A percentile compares a stretch with the other conserved stretches of the same genome.
These are phyloP conservation scores for Pythium diclinum DNA, from an alignment of 352 stramenopile genomes.

Conservation along the genomic window DNA sequence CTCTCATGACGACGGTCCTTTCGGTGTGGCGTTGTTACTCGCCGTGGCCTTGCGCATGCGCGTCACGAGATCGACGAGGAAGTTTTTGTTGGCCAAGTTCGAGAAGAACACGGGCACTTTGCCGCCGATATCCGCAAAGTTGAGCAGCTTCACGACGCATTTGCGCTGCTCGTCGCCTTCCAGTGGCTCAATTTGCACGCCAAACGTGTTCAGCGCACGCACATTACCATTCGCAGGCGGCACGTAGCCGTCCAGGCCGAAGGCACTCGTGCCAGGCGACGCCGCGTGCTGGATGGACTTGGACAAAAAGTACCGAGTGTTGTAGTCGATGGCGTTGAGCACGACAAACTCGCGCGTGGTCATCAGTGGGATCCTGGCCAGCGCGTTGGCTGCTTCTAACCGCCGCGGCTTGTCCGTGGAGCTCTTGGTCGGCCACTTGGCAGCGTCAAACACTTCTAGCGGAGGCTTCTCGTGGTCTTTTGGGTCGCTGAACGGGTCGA, in stretches of 20 bases:
- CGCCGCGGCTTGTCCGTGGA: not conserved
- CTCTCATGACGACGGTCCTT: too few relatives aligned
- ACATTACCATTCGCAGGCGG: constrained; percentile 11
- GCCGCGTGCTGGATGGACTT: constrained; percentile 28
- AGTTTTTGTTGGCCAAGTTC: constrained; percentile 22
- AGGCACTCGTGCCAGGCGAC: constrained; percentile 9
- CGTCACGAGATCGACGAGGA: constrained; percentile 25
- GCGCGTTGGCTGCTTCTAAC: constrained; percentile 23
- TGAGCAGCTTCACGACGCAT: constrained; percentile 20
- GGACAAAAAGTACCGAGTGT: constrained; percentile 16
- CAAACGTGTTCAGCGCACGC: constrained; percentile 24
- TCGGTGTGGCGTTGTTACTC: too few relatives aligned
- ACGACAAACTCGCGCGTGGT: constrained; percentile 25
- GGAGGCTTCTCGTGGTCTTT: constrained; percentile 28
- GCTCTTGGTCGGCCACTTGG: constrained; percentile 15
- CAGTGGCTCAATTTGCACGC: constrained; percentile 16
- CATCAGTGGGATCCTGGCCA: constrained; percentile 26
- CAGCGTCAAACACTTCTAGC: constrained; percentile 26
- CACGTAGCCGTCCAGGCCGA: not conserved
- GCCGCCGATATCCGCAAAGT: constrained; percentile 20
- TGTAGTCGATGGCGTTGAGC: constrained; percentile 30
- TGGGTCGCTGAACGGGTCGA: constrained; percentile 32
- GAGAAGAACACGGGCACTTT: constrained; percentile 12
- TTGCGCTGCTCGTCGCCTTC: constrained; percentile 3
- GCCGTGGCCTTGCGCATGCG: constrained; percentile 29